Conservation (phyloP, 148 eudicot genomes). For the Vaccinium darrowii region DNA sequence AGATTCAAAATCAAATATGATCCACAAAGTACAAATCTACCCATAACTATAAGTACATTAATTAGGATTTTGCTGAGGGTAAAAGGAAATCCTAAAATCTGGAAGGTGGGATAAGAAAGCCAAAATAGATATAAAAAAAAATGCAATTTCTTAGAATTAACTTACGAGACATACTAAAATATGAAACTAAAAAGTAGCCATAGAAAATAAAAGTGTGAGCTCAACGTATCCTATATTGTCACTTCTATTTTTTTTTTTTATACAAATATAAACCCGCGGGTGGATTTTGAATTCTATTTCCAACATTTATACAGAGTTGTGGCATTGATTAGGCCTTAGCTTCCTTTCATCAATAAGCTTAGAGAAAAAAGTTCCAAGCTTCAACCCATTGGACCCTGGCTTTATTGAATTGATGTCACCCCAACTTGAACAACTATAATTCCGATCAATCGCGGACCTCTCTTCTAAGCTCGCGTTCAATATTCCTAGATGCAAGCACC, state of each 20-base stretch:
- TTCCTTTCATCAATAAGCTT: slow-evolving; percentile 1
- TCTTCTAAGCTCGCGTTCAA: background rate
- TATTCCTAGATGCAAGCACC: slow-evolving; percentile 23
- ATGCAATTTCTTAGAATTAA: too few species aligned
- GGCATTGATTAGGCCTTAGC: slow-evolving; percentile 14
- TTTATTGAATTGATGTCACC: slow-evolving; percentile 34
- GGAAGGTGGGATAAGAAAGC: too few species aligned
- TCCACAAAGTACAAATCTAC: too few species aligned
- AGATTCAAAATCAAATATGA: too few species aligned
- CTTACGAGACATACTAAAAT: too few species aligned
- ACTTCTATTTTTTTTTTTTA: background rate
- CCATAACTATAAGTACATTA: too few species aligned
- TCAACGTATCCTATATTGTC: background rate
- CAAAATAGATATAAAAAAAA: too few species aligned
- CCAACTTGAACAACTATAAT: slow-evolving; percentile 19
- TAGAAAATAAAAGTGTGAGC: background rate
- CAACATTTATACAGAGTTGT: background rate
- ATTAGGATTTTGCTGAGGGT: too few species aligned
- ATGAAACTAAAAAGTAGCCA: background rate
- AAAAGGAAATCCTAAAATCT: too few species aligned
- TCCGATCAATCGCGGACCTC: background rate
- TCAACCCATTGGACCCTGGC: slow-evolving; percentile 26
- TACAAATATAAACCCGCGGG: background rate
- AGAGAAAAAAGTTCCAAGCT: slow-evolving; percentile 18
- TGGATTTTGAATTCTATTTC: background rate